These are phyloP conservation scores for Mycena venus DNA, from an alignment of 768 basidiomycete genomes.

Conservation along the genomic window DNA sequence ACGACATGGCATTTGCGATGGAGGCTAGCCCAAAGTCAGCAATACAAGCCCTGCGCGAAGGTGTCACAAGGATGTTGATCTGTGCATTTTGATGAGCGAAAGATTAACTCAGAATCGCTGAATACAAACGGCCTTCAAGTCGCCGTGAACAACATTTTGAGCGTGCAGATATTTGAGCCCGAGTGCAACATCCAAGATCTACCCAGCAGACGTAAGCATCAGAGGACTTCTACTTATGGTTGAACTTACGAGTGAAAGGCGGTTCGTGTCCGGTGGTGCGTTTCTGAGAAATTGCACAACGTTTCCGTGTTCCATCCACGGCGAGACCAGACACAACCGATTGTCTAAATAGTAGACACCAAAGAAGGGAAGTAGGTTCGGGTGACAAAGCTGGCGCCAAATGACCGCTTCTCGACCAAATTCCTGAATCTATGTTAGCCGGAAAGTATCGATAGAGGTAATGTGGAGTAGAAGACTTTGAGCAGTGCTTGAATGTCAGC, in stretches of 20 bases:
- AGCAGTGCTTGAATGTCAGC: constrained; percentile 10
- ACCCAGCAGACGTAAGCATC: too few species aligned
- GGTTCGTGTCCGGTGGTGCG: not conserved
- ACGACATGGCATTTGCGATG: constrained; percentile 35
- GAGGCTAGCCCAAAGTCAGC: constrained; percentile 58
- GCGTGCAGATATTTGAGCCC: constrained; percentile 31
- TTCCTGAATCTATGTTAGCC: not conserved
- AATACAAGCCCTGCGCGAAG: too few species aligned
- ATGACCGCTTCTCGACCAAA: constrained; percentile 36
- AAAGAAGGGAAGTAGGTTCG: constrained; percentile 38
- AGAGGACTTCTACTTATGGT: too few species aligned
- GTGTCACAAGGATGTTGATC: too few species aligned
- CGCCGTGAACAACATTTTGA: constrained; percentile 32
- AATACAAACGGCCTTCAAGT: constrained; percentile 25
- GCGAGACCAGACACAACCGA: constrained; percentile 39
- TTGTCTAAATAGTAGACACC: constrained; percentile 33
- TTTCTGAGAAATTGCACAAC: constrained; percentile 35
- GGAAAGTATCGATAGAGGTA: too few species aligned
- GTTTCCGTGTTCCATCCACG: too few species aligned
- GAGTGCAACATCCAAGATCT: not conserved
- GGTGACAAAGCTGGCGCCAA: constrained; percentile 35
- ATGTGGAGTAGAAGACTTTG: not conserved
- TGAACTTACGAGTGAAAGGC: constrained; percentile 18
- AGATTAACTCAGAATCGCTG: not conserved
- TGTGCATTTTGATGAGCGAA: constrained; percentile 25